Percentiles rank a stretch among this genome's conserved stretches.
phyloP scores from a whole-genome alignment of 192 early-diverging fungal genomes.

The Coemansia reversa region DNA sequence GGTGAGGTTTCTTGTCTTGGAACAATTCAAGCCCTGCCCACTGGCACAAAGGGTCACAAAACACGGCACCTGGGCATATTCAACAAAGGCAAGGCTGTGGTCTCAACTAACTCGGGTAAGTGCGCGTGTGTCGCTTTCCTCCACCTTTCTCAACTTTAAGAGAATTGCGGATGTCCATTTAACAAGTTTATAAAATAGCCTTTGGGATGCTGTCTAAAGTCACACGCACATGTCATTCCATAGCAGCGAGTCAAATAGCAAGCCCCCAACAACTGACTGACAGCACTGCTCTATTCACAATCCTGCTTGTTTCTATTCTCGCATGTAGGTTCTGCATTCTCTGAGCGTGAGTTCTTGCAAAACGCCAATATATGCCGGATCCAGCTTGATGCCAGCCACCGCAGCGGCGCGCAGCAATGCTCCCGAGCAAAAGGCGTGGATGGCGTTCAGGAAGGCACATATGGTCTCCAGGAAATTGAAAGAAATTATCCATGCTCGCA shows the following conservation, averaged over 20 bases:
- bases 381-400: conserved; percentile 17
- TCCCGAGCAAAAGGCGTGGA: conserved; percentile 1
- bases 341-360: conserved; percentile 37
- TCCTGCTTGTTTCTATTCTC: conserved; percentile 2
- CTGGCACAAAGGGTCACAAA: conserved; percentile 2
- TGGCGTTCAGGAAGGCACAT: not conserved
- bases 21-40: conserved; percentile 20
- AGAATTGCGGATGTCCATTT: not conserved
- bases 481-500: conserved; percentile 4
- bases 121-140: not conserved
- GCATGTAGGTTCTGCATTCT: conserved; percentile 40
- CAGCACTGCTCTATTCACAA: not conserved
- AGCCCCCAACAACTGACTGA: not conserved
- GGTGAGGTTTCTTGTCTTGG: conserved; percentile 12
- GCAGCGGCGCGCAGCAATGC: conserved; percentile 10
- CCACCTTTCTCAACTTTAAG: not conserved
- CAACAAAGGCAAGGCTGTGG: conserved; percentile 49
- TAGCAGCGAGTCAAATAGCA: not conserved
- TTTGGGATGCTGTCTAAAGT: not conserved
- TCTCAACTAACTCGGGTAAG: conserved; percentile 39
- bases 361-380: conserved; percentile 36
- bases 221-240: not conserved
- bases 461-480: not conserved
- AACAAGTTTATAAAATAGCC: not conserved
- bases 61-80: conserved; percentile 37